Percentiles rank a stretch among this genome's conserved stretches.
Evolutionary conservation across 108 stramenopile species (phyloP).

Genomic region (Nitzschia palea): DNA sequence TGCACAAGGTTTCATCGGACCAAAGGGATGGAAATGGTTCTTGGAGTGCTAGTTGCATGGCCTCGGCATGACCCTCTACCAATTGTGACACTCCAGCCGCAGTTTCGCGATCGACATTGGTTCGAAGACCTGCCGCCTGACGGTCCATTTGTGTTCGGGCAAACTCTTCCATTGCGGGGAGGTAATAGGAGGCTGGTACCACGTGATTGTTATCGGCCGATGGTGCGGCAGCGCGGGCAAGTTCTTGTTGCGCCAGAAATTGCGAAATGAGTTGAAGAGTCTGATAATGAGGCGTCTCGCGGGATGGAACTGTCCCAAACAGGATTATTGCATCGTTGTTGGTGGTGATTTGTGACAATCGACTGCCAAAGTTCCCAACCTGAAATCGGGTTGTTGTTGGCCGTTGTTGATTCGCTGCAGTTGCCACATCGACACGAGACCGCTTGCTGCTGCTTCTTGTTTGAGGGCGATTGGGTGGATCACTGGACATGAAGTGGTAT

Average conservation of each 20-base stretch:
- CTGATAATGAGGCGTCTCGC: background rate
- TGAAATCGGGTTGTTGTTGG: no score
- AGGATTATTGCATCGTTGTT: background rate
- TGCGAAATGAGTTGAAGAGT: background rate
- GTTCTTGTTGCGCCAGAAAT: slow-evolving; percentile 2
- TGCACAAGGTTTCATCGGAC: background rate
- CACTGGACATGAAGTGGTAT: no score
- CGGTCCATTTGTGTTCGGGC: slow-evolving; percentile 33
- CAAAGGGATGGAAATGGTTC: background rate
- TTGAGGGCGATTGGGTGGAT: no score
- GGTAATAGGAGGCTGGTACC: slow-evolving; percentile 5
- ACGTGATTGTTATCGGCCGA: background rate
- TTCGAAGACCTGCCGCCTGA: slow-evolving; percentile 40
- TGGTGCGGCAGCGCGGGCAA: background rate
- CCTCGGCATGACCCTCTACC: slow-evolving; percentile 10
- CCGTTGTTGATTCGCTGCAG: background rate
- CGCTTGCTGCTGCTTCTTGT: no score
- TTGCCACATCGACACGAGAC: background rate
- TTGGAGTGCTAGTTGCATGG: slow-evolving; percentile 18
- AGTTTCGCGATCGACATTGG: slow-evolving; percentile 35
- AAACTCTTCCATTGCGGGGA: slow-evolving; percentile 36
- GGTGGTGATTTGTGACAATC: background rate
- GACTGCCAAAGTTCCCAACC: background rate
- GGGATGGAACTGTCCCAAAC: background rate
- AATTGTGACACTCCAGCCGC: slow-evolving; percentile 15